Conservation (phyloP, 1,139 yeast species). For the Hansenula sp. region DNA sequence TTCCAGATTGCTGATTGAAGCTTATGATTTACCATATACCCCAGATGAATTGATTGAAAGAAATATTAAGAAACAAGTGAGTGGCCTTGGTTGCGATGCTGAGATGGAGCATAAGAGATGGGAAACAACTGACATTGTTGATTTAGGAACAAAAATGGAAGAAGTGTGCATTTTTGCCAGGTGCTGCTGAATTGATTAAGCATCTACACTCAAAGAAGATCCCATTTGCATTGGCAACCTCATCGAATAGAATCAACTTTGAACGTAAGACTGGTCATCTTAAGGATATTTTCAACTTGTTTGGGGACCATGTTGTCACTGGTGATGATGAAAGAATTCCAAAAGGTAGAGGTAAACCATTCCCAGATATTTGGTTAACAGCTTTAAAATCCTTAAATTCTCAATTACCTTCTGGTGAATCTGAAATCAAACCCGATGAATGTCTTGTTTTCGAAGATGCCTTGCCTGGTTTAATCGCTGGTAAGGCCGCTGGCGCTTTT, state of each 20-base stretch:
- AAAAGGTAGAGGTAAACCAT: slow-evolving; percentile 85
- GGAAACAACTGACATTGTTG: too few species aligned
- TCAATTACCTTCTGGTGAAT: slow-evolving; percentile 19
- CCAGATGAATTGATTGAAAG: slow-evolving; percentile 51
- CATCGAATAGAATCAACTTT: slow-evolving; percentile 62
- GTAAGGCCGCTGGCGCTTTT: slow-evolving; percentile 75
- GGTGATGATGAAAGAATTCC: slow-evolving; percentile 88
- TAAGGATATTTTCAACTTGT: slow-evolving; percentile 53
- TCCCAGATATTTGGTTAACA: slow-evolving; percentile 86
- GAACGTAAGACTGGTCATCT: slow-evolving; percentile 68
- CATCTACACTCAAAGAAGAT: slow-evolving; percentile 45
- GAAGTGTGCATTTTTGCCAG: slow-evolving; percentile 67
- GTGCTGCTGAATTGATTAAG: slow-evolving; percentile 67
- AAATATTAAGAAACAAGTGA: slow-evolving; percentile 49
- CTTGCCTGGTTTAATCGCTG: slow-evolving; percentile 82
- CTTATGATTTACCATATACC: slow-evolving; percentile 63
- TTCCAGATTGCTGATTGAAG: slow-evolving; percentile 59
- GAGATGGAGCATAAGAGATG: too few species aligned
- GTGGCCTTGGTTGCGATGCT: too few species aligned
- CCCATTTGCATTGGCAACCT: slow-evolving; percentile 93
- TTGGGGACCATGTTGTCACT: slow-evolving; percentile 68
- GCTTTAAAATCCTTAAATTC: slow-evolving; percentile 69
- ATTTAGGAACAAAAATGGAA: slow-evolving; percentile 57
- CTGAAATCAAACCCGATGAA: slow-evolving; percentile 62
- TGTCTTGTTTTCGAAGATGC: slow-evolving; percentile 95